Percentiles rank a stretch among this genome's conserved stretches.
Conservation (phyloP, 2,329 filamentous ascomycete genomes). For the Trichoderma sp. region DNA sequence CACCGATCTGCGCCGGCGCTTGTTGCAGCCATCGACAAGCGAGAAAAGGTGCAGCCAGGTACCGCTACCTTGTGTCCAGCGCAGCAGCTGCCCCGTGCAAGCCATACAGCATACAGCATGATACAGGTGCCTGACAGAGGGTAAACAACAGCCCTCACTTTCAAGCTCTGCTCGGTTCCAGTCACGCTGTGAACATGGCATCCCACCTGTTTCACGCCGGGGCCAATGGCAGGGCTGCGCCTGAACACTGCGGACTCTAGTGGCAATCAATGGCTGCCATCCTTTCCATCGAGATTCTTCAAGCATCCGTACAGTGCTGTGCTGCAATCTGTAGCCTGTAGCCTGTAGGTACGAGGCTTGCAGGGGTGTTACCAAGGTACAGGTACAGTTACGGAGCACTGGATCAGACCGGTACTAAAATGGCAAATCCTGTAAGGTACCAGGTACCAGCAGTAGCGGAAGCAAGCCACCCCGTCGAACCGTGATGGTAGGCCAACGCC, state of each 20-base stretch:
- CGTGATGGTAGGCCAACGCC: not conserved
- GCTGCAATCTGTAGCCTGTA: not conserved
- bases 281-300: not conserved
- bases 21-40: slow-evolving; percentile 16
- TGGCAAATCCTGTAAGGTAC: slow-evolving; percentile 4
- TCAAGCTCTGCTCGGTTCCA: not conserved
- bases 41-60: not conserved
- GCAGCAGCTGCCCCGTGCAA: not conserved
- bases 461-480: slow-evolving; percentile 15
- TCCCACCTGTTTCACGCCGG: not conserved
- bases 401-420: not conserved
- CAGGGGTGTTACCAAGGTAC: not conserved
- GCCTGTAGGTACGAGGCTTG: not conserved
- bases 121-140: no score
- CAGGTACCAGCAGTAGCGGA: not conserved
- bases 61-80: not conserved
- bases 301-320: no score
- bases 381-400: not conserved
- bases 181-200: not conserved
- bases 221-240: not conserved
- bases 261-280: not conserved
- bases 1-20: slow-evolving; percentile 19
- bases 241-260: not conserved
- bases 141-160: no score
- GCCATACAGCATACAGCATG: no score